phyloP scores from a whole-genome alignment of 257 asterid genomes.

The Prunella vulgaris region DNA sequence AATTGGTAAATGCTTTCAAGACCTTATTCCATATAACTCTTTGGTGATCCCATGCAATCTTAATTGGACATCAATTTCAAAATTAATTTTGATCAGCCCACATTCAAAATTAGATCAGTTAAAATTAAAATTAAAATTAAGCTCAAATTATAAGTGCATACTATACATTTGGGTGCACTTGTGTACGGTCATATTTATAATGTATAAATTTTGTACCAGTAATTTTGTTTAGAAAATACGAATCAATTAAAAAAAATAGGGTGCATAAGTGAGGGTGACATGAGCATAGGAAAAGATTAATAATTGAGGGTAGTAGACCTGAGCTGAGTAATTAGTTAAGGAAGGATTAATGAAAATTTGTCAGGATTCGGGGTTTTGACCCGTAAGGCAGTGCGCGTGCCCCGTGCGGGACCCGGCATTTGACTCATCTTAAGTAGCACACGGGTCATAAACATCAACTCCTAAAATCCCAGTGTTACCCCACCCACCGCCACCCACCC shows the following conservation, averaged over 20 bases:
- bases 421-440: constrained; percentile 19
- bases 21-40: too few relatives aligned
- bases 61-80: too few relatives aligned
- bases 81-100: too few relatives aligned
- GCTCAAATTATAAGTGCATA: too few relatives aligned
- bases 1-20: too few relatives aligned
- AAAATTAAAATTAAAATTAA: too few relatives aligned
- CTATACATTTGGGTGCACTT: too few relatives aligned
- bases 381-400: constrained; percentile 30
- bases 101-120: too few relatives aligned
- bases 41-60: too few relatives aligned
- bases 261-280: background rate
- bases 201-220: too few relatives aligned
- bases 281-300: background rate
- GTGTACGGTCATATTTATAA: too few relatives aligned
- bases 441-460: constrained; percentile 21
- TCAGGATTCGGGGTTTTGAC: constrained; percentile 16
- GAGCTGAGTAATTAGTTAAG: background rate
- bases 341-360: background rate
- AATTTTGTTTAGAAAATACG: background rate
- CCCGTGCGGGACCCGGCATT: constrained; percentile 25
- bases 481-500: constrained; percentile 16
- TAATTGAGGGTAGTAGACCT: background rate
- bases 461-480: background rate
- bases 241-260: background rate